Base-by-base conservation (phyloP, 257 asterid species). In the Solanum okadae region DNA sequence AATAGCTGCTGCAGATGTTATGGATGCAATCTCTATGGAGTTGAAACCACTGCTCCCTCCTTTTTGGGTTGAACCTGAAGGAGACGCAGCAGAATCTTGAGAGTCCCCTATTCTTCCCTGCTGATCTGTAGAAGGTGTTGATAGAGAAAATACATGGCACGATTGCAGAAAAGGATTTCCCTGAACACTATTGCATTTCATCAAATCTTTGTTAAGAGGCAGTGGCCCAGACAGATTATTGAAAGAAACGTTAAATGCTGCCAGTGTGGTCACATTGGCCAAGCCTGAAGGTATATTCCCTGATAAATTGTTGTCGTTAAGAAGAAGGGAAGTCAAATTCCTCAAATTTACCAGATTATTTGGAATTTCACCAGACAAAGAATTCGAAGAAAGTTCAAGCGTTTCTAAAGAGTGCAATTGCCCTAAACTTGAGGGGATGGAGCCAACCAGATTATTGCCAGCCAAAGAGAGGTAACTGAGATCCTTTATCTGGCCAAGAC, bases 11-110 rank as follows among this genome's bases (percentile, higher is more conserved):
- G 98, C 98, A 35, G 98, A 96, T 15, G 96, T 90, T 85, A 97
- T 93, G 10, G 98, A 95, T 56, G 99, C 98, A 56, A 97, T 95
- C 93, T 95, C 98, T 34, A 96, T 89, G 6, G 99, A 92, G 92
- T 91, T 94, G 88, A 94, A 92, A 34, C 96, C 89, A 11, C 88
- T 72, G 37, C 85, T 86, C 33, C 92, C 87, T 34, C 52, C 85
- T 83, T 75, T 89, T 75, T 78, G 93, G 18, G 77, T 44, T n/a
- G 93, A 87, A 84, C 90, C 20, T 49, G 94, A 68, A 34, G 95
- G 93, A 86, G 96, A 73, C 59, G 90, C 34, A 75, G 88, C 90
- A 29, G 87, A 89, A 56, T 79, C 92, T 52, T 87, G 90, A 5
- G 94, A 14, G 70, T 91, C 91, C 72, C 94, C 94, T 1, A 71